Conservation (phyloP, 768 basidiomycete species). For the Obba rivulosa region DNA sequence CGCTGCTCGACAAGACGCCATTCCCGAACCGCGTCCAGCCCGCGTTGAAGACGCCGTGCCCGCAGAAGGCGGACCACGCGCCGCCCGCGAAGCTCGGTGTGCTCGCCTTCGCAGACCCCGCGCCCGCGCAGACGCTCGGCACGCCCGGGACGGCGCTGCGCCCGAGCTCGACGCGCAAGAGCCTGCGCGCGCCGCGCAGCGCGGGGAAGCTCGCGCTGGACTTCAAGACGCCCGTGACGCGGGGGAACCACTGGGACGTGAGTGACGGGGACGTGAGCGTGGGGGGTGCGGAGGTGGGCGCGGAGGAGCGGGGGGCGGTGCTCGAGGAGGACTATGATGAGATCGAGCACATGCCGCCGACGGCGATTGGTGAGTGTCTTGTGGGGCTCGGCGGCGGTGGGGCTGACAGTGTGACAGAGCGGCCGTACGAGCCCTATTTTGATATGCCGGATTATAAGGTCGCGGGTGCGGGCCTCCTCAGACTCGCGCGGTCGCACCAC, state of each 20-base stretch:
- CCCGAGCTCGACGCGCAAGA: conserved; percentile 66
- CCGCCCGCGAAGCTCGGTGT: conserved; percentile 31
- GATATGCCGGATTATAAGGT: conserved; percentile 45
- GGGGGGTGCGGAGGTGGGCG: conserved; percentile 18
- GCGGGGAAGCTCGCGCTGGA: conserved; percentile 28
- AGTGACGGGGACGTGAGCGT: conserved; percentile 46
- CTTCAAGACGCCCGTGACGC: conserved; percentile 64
- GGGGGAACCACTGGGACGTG: conserved; percentile 73
- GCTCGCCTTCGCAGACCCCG: conserved; percentile 23
- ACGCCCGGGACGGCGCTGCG: conserved; percentile 38
- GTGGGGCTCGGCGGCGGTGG: too few species aligned
- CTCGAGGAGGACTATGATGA: conserved; percentile 35
- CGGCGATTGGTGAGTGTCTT: conserved; percentile 38
- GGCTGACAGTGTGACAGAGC: conserved; percentile 23
- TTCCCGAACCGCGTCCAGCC: conserved; percentile 55
- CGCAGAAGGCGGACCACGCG: conserved; percentile 7
- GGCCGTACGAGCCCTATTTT: conserved; percentile 40
- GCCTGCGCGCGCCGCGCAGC: conserved; percentile 50
- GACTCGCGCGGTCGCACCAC: conserved; percentile 29
- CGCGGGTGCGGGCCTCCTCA: conserved; percentile 32
- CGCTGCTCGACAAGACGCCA: conserved; percentile 72
- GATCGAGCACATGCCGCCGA: conserved; percentile 53
- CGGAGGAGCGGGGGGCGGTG: conserved; percentile 18
- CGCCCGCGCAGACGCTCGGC: conserved; percentile 24
- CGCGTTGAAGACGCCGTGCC: conserved; percentile 25